A percentile compares a stretch with the other conserved stretches of the same genome.
phyloP scores from a whole-genome alignment of 192 early-diverging fungal species.

The Coemansia sp. region DNA sequence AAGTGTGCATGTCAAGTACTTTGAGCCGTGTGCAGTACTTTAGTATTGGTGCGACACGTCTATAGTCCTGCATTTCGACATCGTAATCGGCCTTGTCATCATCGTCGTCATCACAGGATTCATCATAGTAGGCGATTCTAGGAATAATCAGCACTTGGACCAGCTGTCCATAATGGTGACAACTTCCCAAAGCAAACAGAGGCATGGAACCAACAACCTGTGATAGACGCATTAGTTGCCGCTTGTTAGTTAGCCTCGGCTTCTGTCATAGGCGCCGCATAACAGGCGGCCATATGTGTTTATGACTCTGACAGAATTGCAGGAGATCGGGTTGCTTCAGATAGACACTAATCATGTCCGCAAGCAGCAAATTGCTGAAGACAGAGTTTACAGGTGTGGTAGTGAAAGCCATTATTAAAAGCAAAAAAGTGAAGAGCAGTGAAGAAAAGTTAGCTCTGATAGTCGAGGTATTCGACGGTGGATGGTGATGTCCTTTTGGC shows the following conservation, averaged over 20 bases:
- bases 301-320: neutral
- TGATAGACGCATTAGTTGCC: conserved; percentile 2
- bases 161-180: conserved; percentile 14
- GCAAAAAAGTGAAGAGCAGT: neutral
- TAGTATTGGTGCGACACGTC: conserved; percentile 6
- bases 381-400: neutral
- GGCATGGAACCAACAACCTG: neutral
- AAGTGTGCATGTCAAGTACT: conserved; percentile 21
- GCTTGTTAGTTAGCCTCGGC: neutral
- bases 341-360: neutral
- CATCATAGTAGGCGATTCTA: neutral
- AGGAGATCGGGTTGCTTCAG: neutral
- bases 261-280: conserved; percentile 6
- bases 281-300: conserved; percentile 15
- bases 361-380: neutral
- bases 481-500: too few relatives aligned
- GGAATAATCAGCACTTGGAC: conserved; percentile 15
- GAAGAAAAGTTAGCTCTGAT: neutral
- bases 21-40: conserved; percentile 2
- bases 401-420: neutral
- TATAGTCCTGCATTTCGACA: neutral
- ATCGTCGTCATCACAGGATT: conserved; percentile 6
- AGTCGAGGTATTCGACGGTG: too few relatives aligned
- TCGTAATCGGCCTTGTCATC: neutral
- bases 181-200: neutral